These are phyloP conservation scores for Synchytrium microbalum DNA, from an alignment of 371 early-diverging fungal species.

Conservation along the genomic window DNA sequence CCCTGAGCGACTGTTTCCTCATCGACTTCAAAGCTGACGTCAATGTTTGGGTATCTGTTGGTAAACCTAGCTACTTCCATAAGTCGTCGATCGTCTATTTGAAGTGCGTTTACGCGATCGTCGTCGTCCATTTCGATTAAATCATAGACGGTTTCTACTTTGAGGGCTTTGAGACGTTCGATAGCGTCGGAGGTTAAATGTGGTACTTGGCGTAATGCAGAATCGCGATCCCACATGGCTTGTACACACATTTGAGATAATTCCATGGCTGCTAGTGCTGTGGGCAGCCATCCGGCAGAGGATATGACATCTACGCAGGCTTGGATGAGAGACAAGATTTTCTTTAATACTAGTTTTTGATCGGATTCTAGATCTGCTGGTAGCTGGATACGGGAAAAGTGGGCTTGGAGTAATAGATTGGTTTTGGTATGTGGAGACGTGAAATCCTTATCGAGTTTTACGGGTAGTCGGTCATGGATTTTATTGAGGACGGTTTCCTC, in stretches of 20 bases:
- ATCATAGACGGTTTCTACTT: constrained; percentile 84
- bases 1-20: constrained; percentile 43
- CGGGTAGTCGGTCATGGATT: constrained; percentile 74
- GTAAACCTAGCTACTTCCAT: constrained; percentile 78
- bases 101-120: constrained; percentile 64
- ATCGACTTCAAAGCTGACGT: constrained; percentile 63
- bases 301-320: constrained; percentile 93
- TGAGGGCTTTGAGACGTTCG: constrained; percentile 51
- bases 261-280: constrained; percentile 91
- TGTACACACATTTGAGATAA: constrained; percentile 93
- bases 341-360: constrained; percentile 60
- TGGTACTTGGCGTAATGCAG: constrained; percentile 87
- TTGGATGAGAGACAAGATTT: constrained; percentile 77
- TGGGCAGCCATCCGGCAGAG: constrained; percentile 82
- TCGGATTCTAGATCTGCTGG: constrained; percentile 89
- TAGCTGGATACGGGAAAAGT: constrained; percentile 82
- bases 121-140: constrained; percentile 88
- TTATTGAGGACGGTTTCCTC: constrained; percentile 71
- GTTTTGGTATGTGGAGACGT: constrained; percentile 83
- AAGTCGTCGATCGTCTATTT: constrained; percentile 38
- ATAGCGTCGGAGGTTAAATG: constrained; percentile 64
- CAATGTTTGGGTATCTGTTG: constrained; percentile 91
- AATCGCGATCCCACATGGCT: constrained; percentile 93
- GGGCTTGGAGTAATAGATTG: constrained; percentile 85
- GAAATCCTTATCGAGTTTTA: constrained; percentile 55